A percentile compares a stretch with the other conserved stretches of the same genome.
Evolutionary conservation across 1,284 basidiomycete species (phyloP).

Genomic region (Earliella scabrosa): DNA sequence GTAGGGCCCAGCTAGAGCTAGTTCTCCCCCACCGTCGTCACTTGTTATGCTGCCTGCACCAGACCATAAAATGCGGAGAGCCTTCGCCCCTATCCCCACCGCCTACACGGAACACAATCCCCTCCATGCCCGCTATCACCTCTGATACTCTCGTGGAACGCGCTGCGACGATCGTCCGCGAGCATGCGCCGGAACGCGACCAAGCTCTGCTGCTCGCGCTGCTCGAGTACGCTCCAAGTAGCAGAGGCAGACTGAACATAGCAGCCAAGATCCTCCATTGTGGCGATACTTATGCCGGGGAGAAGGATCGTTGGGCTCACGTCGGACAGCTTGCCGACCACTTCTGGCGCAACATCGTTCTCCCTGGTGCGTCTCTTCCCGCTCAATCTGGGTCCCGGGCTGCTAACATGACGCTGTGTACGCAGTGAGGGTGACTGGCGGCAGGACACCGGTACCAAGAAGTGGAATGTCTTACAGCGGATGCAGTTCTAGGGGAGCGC

Average conservation of each 20-base stretch:
- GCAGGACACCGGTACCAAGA: too few species aligned
- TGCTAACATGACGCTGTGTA: background rate
- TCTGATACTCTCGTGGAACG: constrained; percentile 1
- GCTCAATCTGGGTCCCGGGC: too few species aligned
- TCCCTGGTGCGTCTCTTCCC: constrained; percentile 9
- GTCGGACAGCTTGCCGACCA: constrained; percentile 16
- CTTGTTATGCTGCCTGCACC: too few species aligned
- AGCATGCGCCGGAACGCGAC: constrained; percentile 12
- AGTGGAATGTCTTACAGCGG: too few species aligned
- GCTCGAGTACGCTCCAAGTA: constrained; percentile 16
- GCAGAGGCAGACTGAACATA: constrained; percentile 10
- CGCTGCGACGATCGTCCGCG: constrained; percentile 10
- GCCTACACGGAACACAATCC: too few species aligned
- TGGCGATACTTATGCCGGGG: constrained; percentile 6
- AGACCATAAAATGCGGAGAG: too few species aligned
- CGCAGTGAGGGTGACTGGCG: constrained; percentile 20
- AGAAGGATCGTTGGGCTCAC: constrained; percentile 6
- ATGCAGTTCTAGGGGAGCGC: constrained; percentile 5
- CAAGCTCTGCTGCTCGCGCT: constrained; percentile 19
- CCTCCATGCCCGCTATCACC: constrained; percentile 17
- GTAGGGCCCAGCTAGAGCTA: too few species aligned
- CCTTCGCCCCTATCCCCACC: too few species aligned
- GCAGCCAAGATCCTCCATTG: constrained; percentile 18
- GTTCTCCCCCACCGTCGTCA: too few species aligned
- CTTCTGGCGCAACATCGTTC: constrained; percentile 23